These are phyloP conservation scores for Lachnellula occidentalis DNA, from an alignment of 2,329 filamentous ascomycete species.

Conservation along the genomic window DNA sequence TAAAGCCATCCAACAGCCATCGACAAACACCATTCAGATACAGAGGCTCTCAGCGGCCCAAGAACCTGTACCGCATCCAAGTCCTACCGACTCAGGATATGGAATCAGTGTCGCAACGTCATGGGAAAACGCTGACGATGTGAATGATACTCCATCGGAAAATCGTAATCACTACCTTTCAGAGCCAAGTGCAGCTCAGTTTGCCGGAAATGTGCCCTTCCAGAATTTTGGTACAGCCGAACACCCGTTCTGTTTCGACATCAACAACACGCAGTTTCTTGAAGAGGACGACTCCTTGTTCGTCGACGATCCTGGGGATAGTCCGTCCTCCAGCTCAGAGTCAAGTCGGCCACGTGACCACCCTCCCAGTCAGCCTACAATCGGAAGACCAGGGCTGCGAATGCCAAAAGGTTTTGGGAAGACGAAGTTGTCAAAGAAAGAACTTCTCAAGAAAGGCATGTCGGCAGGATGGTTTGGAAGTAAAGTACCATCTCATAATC, in stretches of 20 bases:
- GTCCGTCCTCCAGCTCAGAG: background rate
- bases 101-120: background rate
- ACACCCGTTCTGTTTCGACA: no score
- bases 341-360: background rate
- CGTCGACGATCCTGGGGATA: no score
- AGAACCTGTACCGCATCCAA: background rate
- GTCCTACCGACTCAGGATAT: conserved; percentile 4
- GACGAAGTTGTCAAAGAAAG: background rate
- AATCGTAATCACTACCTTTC: background rate
- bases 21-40: background rate
- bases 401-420: background rate
- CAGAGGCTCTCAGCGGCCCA: background rate
- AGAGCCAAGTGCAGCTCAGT: background rate
- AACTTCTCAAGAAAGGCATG: background rate
- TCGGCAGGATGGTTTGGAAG: background rate
- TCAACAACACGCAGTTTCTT: no score
- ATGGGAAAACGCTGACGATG: background rate
- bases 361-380: background rate
- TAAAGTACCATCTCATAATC: background rate
- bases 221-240: no score
- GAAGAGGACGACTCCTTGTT: no score
- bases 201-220: no score
- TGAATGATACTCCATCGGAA: background rate
- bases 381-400: background rate
- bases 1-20: conserved; percentile 1